These are phyloP conservation scores for Podospora pseudoanserina DNA, from an alignment of 495 filamentous ascomycete species.

Conservation along the genomic window DNA sequence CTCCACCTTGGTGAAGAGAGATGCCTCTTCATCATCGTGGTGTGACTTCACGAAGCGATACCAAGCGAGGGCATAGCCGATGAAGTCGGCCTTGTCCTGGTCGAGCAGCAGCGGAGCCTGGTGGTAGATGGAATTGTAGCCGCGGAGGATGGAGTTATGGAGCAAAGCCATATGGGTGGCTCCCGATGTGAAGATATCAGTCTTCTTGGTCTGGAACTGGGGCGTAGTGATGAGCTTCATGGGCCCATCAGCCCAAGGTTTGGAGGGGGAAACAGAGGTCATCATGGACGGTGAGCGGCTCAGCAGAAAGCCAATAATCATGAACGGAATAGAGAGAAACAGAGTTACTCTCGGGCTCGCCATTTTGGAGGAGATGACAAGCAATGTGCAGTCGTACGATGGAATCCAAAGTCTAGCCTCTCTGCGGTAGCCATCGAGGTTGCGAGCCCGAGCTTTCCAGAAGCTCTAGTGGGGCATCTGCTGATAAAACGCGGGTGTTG, in stretches of 20 bases:
- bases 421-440: background rate
- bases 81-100: slow-evolving; percentile 45
- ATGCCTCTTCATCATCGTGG: slow-evolving; percentile 52
- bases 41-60: slow-evolving; percentile 51
- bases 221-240: slow-evolving; percentile 48
- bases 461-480: slow-evolving; percentile 8
- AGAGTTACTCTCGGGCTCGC: slow-evolving; percentile 17
- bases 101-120: slow-evolving; percentile 44
- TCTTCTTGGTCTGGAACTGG: slow-evolving; percentile 45
- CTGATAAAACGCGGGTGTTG: slow-evolving; percentile 13
- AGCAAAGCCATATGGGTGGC: slow-evolving; percentile 58
- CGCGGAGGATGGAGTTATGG: slow-evolving; percentile 56
- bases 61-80: slow-evolving; percentile 51
- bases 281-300: slow-evolving; percentile 44
- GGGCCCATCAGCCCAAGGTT: slow-evolving; percentile 49
- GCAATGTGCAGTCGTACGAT: slow-evolving; percentile 19
- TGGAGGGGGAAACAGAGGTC: slow-evolving; percentile 34
- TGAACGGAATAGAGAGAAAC: slow-evolving; percentile 28
- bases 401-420: background rate
- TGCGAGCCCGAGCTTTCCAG: slow-evolving; percentile 8
- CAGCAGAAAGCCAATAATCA: slow-evolving; percentile 38
- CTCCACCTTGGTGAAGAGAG: slow-evolving; percentile 52
- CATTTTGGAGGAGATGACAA: slow-evolving; percentile 15
- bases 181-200: slow-evolving; percentile 49
- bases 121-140: slow-evolving; percentile 57